Conservation (phyloP, 2,329 filamentous ascomycete genomes). For the Pseudogymnoascus sp. region DNA sequence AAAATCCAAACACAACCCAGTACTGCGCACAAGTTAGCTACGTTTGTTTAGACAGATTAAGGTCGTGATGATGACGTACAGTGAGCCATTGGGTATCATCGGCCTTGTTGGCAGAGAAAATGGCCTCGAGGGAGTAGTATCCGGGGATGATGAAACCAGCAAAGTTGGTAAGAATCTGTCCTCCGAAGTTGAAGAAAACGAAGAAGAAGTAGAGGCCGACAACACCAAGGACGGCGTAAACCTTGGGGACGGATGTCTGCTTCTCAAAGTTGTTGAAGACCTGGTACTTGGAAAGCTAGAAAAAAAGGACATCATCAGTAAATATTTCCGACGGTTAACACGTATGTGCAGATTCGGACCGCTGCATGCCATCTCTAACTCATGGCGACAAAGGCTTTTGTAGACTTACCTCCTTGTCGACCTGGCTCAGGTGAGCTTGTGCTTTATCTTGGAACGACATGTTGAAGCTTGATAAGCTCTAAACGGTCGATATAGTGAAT, state of each 20-base stretch:
- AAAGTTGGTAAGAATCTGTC: conserved; percentile 79
- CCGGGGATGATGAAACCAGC: conserved; percentile 75
- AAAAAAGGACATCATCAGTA: conserved; percentile 16
- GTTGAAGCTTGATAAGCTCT: conserved; percentile 22
- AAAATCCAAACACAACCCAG: conserved; percentile 78
- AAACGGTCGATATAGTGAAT: not conserved
- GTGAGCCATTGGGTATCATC: conserved; percentile 79
- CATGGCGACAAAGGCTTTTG: conserved; percentile 11
- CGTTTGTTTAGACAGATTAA: conserved; percentile 16
- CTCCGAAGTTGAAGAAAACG: conserved; percentile 85
- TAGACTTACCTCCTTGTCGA: conserved; percentile 69
- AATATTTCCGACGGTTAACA: conserved; percentile 4
- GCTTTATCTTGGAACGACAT: conserved; percentile 73
- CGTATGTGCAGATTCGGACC: not conserved
- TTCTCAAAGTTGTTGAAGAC: conserved; percentile 77
- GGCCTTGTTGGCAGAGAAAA: conserved; percentile 61
- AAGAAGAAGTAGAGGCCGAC: conserved; percentile 79
- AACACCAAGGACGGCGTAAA: conserved; percentile 70
- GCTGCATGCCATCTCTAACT: not conserved
- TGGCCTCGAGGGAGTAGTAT: conserved; percentile 73
- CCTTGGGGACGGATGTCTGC: conserved; percentile 74
- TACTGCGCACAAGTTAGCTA: conserved; percentile 44
- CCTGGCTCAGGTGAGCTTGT: conserved; percentile 65
- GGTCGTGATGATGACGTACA: conserved; percentile 38
- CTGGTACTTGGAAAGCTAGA: conserved; percentile 77